A percentile compares a stretch with the other conserved stretches of the same genome.
phyloP scores from a whole-genome alignment of 2,329 filamentous ascomycete genomes.

The Microthyrium microscopicum region DNA sequence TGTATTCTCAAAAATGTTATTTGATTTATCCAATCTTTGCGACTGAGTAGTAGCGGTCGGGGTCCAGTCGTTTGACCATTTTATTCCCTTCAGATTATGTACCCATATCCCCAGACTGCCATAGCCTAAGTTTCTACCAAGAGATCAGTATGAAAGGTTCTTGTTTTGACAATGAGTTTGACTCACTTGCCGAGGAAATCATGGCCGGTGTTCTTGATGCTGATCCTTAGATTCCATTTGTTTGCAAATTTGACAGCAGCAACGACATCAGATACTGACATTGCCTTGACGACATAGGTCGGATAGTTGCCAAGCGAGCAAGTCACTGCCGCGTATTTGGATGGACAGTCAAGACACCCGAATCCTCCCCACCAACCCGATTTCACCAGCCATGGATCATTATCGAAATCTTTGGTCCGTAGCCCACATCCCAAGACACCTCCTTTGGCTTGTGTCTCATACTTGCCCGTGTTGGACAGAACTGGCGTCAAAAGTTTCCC shows the following conservation, averaged over 20 bases:
- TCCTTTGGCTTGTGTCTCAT: no score
- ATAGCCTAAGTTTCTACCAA: slow-evolving; percentile 2
- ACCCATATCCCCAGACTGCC: slow-evolving; percentile 6
- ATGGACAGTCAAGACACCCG: no score
- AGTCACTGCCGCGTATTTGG: no score
- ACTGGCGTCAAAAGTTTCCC: no score
- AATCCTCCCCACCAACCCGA: no score
- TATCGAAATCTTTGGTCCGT: no score
- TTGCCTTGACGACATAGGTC: slow-evolving; percentile 6
- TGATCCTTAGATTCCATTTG: slow-evolving; percentile 4
- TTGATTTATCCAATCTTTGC: no score
- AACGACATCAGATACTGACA: slow-evolving; percentile 1
- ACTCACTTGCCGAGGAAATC: slow-evolving; percentile 6
- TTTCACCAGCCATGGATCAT: no score
- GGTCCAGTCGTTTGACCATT: neutral
- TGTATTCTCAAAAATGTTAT: no score
- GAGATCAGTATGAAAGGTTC: neutral
- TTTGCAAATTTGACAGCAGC: slow-evolving; percentile 5
- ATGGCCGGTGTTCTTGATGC: slow-evolving; percentile 9
- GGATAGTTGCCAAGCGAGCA: slow-evolving; percentile 6
- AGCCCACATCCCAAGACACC: no score
- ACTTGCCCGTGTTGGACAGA: no score
- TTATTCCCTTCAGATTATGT: slow-evolving; percentile 4
- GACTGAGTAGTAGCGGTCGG: neutral
- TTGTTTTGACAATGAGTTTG: neutral